These are phyloP conservation scores for Asterionellopsis glacialis DNA, from an alignment of 108 stramenopile genomes.

Conservation along the genomic window DNA sequence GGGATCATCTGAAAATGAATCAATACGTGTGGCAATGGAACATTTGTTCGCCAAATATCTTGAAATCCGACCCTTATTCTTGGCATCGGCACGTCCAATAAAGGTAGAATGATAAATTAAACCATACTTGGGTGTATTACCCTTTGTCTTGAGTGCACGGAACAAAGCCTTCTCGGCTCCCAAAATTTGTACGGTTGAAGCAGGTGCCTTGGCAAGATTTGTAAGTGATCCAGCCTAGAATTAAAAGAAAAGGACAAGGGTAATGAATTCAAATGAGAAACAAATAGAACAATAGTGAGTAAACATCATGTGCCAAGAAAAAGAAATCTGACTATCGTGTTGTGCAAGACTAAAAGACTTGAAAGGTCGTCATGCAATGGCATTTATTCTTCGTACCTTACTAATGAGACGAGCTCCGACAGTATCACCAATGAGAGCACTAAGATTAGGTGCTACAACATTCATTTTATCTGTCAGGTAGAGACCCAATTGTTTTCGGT, in stretches of 20 bases:
- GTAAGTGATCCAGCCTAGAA: conserved; percentile 91
- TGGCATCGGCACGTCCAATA: conserved; percentile 98
- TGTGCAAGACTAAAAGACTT: too few relatives aligned
- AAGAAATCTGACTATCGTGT: too few relatives aligned
- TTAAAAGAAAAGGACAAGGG: not conserved
- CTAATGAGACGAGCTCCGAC: conserved; percentile 98
- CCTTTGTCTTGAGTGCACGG: conserved; percentile 99
- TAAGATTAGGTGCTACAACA: conserved; percentile 96
- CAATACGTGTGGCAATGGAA: conserved; percentile 97
- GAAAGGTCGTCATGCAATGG: too few relatives aligned
- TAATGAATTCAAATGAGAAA: not conserved
- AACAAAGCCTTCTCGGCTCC: conserved; percentile 99
- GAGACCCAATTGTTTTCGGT: conserved; percentile 85
- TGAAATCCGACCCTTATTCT: conserved; percentile 99
- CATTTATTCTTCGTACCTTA: conserved; percentile 60
- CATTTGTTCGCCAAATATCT: conserved; percentile 99
- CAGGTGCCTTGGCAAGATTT: conserved; percentile 98
- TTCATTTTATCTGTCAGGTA: conserved; percentile 96
- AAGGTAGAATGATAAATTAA: conserved; percentile 99
- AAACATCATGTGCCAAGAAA: conserved; percentile 3
- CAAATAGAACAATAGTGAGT: not conserved
- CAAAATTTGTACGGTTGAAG: conserved; percentile 99
- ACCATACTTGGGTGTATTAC: conserved; percentile 99
- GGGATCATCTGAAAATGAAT: conserved; percentile 95
- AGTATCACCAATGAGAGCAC: conserved; percentile 96